Base-by-base conservation (phyloP, 164 flowering plant species). In the Berberis vulgaris region DNA sequence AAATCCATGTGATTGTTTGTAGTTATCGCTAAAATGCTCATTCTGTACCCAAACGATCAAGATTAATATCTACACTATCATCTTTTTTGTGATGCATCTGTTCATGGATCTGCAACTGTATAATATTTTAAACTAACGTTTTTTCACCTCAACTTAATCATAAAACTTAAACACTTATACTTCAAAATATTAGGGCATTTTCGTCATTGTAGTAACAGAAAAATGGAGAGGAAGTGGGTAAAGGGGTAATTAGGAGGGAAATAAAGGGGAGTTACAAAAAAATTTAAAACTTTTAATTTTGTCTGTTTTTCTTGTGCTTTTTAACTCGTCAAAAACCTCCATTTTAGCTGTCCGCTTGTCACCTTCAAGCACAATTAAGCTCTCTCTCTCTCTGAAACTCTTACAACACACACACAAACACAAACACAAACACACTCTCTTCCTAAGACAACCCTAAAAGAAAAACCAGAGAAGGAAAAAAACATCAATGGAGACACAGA, bases 281-380 rank as follows among this genome's bases (percentile, higher is more conserved):
- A 62, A 76, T 41, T 54, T 50, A 56, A 45, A 7, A 40, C 43
- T 53, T 49, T 61, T 57, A 11, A 42, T n/a, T 5, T 45, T 40
- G 3, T 2, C 11, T 57, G 7, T 57, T 13, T 5, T n/a, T 41
- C 57, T 45, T 57, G 61, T 61, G 41, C 57, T 56, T 46, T 57
- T 74, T 65, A 60, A 63, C 77, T 69, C 77, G 69, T 75, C 78
- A 79, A 78, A 79, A 68, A 65, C 77, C 74, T 66, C 71, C 81
- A 65, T 79, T 86, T 78, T 80, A 84, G 90, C 74, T 83, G 86
- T 81, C 78, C 69, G 73, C 71, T 65, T 79, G 79, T 76, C 86
- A 82, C 74, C 83, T 79, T 79, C 77, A 76, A 81, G 69, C 84
- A 81, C 86, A 83, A 80, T 71, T 79, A 81, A 76, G 69, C 70